Conservation (phyloP, 2,329 filamentous ascomycete genomes). For the Cercospora canescens region DNA sequence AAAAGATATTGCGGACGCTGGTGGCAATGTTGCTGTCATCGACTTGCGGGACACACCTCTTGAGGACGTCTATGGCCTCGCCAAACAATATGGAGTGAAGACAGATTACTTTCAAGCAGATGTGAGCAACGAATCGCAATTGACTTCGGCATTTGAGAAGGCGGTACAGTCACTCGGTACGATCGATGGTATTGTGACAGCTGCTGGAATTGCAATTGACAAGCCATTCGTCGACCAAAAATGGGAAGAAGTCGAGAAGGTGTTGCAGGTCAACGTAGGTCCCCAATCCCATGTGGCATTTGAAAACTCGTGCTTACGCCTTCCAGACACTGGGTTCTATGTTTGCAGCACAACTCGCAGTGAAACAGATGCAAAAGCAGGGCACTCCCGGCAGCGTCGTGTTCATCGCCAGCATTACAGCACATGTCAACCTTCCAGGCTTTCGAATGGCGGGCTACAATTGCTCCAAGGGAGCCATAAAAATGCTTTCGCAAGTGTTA, state of each 20-base stretch:
- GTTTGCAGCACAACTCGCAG: slow-evolving; percentile 36
- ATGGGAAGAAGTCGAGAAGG: slow-evolving; percentile 33
- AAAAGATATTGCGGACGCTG: slow-evolving; percentile 31
- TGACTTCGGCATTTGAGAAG: slow-evolving; percentile 28
- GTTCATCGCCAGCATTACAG: slow-evolving; percentile 39
- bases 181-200: slow-evolving; percentile 33
- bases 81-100: slow-evolving; percentile 64
- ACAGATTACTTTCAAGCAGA: slow-evolving; percentile 38
- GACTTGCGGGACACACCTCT: slow-evolving; percentile 53
- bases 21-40: slow-evolving; percentile 57
- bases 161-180: slow-evolving; percentile 26
- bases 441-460: slow-evolving; percentile 38
- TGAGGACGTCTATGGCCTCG: slow-evolving; percentile 29
- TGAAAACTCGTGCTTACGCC: not conserved
- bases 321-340: slow-evolving; percentile 37
- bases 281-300: not conserved
- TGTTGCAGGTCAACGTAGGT: slow-evolving; percentile 40
- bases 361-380: slow-evolving; percentile 35
- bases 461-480: slow-evolving; percentile 33
- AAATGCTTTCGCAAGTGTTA: slow-evolving; percentile 30
- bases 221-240: slow-evolving; percentile 32
- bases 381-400: slow-evolving; percentile 39
- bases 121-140: slow-evolving; percentile 35
- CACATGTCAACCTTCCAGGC: slow-evolving; percentile 35
- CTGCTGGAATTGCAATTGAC: slow-evolving; percentile 34